Conservation (phyloP, 495 filamentous ascomycete species). For the Durotheca rogersii region DNA sequence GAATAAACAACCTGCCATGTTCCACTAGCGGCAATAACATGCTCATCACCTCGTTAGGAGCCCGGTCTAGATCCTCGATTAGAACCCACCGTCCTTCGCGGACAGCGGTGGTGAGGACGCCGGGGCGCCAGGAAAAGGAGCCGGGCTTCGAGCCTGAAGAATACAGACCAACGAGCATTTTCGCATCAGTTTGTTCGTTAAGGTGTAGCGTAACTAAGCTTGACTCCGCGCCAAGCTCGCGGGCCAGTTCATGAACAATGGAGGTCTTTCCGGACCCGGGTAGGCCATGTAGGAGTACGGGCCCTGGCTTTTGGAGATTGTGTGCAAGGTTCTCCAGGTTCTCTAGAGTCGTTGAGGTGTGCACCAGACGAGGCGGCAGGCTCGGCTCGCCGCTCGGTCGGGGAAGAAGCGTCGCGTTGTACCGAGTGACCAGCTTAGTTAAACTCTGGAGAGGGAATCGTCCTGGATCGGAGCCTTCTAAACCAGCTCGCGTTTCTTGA, state of each 20-base stretch:
- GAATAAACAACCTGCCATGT: conserved; percentile 79
- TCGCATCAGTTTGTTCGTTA: conserved; percentile 96
- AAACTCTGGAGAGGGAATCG: conserved; percentile 34
- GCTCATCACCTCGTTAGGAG: conserved; percentile 92
- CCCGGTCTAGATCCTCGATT: conserved; percentile 94
- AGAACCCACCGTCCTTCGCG: conserved; percentile 92
- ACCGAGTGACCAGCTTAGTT: conserved; percentile 46
- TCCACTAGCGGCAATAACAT: conserved; percentile 89
- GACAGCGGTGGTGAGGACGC: conserved; percentile 89
- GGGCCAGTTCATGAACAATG: conserved; percentile 78
- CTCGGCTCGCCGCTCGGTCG: conserved; percentile 55
- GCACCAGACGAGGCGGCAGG: conserved; percentile 58
- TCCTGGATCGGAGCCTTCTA: conserved; percentile 24
- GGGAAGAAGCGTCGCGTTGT: conserved; percentile 66
- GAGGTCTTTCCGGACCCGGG: conserved; percentile 90
- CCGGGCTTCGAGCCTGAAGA: conserved; percentile 80
- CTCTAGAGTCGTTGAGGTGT: conserved; percentile 65
- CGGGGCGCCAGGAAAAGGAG: conserved; percentile 89
- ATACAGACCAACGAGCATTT: conserved; percentile 91
- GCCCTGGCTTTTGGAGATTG: conserved; percentile 62
- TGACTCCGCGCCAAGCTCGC: conserved; percentile 66
- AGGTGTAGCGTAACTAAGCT: conserved; percentile 89
- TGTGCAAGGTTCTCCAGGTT: conserved; percentile 70
- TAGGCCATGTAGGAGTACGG: conserved; percentile 78
- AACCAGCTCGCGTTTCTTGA: conserved; percentile 27